phyloP scores from a whole-genome alignment of 2,329 filamentous ascomycete genomes.

The Diaporthe sp. region DNA sequence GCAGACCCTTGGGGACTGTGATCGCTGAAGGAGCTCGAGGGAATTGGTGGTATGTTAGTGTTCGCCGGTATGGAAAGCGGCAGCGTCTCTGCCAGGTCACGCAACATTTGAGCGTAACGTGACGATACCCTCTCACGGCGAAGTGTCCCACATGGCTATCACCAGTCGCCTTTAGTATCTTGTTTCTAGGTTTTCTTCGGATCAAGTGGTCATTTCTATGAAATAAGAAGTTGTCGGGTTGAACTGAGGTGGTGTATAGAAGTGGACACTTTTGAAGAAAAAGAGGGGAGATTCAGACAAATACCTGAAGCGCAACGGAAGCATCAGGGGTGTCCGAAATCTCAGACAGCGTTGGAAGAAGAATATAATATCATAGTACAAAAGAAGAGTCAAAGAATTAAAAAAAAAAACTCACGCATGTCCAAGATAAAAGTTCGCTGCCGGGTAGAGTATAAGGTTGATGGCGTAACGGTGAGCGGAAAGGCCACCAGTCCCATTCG shows the following conservation, averaged over 20 bases:
- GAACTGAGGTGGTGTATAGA: not conserved
- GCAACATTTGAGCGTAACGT: not conserved
- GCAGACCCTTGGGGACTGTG: not conserved
- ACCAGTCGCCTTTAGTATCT: not conserved
- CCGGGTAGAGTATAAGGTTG: not conserved
- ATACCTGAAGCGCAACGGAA: not conserved
- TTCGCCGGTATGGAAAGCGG: not conserved
- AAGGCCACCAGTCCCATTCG: slow-evolving; percentile 5
- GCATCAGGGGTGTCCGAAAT: not conserved
- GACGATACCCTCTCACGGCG: not conserved
- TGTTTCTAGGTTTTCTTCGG: not conserved
- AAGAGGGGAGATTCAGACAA: not conserved
- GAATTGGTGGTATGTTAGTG: not conserved
- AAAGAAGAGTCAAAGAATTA: not conserved
- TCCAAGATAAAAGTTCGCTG: not conserved
- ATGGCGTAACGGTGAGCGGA: not conserved
- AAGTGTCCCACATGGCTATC: not conserved
- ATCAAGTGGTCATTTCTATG: not conserved
- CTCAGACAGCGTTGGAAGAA: too few species aligned
- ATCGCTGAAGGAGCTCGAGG: not conserved
- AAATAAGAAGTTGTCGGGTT: not conserved
- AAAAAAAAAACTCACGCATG: not conserved
- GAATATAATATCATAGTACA: too few species aligned
- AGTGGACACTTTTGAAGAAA: not conserved
- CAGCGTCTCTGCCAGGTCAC: not conserved